Evolutionary conservation across 2,329 filamentous ascomycete genomes (phyloP).

Genomic region (Aspergillus sp.): DNA sequence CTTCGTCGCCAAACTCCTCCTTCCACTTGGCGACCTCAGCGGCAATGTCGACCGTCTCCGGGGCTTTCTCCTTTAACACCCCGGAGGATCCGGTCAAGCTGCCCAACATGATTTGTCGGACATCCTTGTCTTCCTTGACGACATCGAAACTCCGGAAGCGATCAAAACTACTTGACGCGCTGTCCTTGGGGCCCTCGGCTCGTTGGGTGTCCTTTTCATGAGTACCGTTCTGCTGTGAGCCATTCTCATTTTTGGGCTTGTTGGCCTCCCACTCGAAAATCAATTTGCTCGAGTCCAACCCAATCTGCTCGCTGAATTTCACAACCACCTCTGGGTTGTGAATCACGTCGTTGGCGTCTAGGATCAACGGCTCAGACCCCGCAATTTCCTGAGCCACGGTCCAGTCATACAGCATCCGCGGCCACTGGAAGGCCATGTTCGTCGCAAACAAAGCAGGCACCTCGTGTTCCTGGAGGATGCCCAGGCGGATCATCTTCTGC

Average conservation of each 20-base stretch:
- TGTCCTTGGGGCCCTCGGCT: slow-evolving; percentile 7
- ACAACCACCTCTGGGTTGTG: slow-evolving; percentile 27
- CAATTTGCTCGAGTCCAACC: slow-evolving; percentile 30
- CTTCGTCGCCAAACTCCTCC: slow-evolving; percentile 32
- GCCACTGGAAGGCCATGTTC: slow-evolving; percentile 30
- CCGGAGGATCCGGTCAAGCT: slow-evolving; percentile 31
- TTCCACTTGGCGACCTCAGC: slow-evolving; percentile 35
- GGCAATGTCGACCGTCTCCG: slow-evolving; percentile 30
- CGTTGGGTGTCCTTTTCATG: neutral
- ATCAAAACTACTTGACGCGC: neutral
- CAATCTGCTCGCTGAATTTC: slow-evolving; percentile 26
- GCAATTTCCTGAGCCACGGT: slow-evolving; percentile 22
- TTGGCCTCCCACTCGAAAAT: slow-evolving; percentile 32
- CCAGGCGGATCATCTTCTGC: slow-evolving; percentile 13
- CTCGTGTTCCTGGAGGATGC: slow-evolving; percentile 16
- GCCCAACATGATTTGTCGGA: slow-evolving; percentile 19
- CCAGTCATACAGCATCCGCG: slow-evolving; percentile 36
- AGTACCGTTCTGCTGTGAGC: neutral
- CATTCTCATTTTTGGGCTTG: neutral
- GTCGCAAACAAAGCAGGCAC: slow-evolving; percentile 12
- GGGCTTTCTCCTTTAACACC: slow-evolving; percentile 30
- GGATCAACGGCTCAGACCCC: slow-evolving; percentile 24
- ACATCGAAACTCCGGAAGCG: too few species aligned
- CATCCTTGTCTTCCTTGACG: neutral
- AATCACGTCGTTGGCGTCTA: slow-evolving; percentile 42